Evolutionary conservation across 1,139 yeast genomes (phyloP), one percentile per base, ranked within the genome.

Genomic region (Scheffersomyces cryptocercus): DNA sequence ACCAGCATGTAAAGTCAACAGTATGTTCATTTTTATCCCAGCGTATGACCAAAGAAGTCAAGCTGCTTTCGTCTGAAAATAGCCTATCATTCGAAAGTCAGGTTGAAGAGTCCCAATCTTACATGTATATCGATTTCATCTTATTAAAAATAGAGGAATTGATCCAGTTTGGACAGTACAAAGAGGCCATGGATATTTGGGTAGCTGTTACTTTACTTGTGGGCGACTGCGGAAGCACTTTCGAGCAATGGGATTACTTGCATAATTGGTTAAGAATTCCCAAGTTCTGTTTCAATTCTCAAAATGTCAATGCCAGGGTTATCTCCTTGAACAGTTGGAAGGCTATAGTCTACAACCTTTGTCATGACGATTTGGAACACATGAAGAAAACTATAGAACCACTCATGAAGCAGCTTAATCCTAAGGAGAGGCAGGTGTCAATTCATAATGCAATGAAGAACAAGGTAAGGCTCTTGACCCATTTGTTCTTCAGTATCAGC

Each of bases 131-230:
- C 24, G 68, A 68, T 37, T 55, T 57, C 34, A 50, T 73, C 3
- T 42, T 58, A 5, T 45, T 47, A 2, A 57, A 59, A 28, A 53
- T 73, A 13, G 62, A 63, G 35, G 58, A 53, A 10, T 52, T 72
- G 29, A 56, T 68, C 8, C 45, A 48, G 5, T 48, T 44, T 15
- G 65, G 64, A 2, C 65, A 65, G 35, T 62, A 50, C 44, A 70
- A 69, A 41, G 46, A 54, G 2, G 73, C 77, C 4, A 65, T 69
- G 65, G 79, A 74, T 45, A 63, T 72, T 10, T 74, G 79, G 79
- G 61, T 70, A 5, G 68, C 70, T 0, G 38, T 73, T 4, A 65
- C 77, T 0, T 51, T 74, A 9, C 54, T 74, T 11, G 52, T 62
- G 5, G 61, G 67, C 9, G 61, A 59, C 29, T 45, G 49, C 5